Percentiles rank a stretch among this genome's conserved stretches.
These are phyloP conservation scores for Gossypioides kirkii DNA, from an alignment of 345 rosid species.

Conservation along the genomic window DNA sequence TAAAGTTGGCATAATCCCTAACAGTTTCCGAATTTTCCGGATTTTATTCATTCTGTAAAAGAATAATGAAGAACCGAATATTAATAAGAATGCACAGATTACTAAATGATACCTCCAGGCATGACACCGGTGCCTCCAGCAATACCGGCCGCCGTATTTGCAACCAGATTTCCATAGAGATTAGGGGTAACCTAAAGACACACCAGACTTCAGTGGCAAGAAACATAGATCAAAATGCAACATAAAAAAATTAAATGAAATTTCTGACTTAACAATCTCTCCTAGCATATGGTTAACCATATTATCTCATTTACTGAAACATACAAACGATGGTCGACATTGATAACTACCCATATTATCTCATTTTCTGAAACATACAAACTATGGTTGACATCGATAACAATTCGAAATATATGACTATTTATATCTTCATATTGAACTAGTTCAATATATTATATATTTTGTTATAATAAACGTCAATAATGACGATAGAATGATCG, in stretches of 20 bases:
- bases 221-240: not conserved
- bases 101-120: not conserved
- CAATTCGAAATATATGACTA: not conserved
- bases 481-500: too few species aligned
- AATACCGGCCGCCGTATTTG: constrained; percentile 23
- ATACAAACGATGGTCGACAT: not conserved
- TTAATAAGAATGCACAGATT: not conserved
- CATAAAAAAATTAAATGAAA: not conserved
- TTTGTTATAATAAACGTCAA: not conserved
- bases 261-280: not conserved
- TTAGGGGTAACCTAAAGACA: constrained; percentile 3
- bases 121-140: constrained; percentile 76
- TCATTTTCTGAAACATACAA: not conserved
- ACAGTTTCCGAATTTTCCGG: not conserved
- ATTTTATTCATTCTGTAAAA: not conserved
- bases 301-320: not conserved
- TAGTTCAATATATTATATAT: constrained; percentile 17
- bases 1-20: not conserved
- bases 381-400: not conserved
- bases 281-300: not conserved
- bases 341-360: not conserved
- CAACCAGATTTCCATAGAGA: constrained; percentile 4
- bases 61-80: not conserved
- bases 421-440: not conserved
- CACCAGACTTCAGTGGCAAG: not conserved